These are phyloP conservation scores for Coniochaeta sp. DNA, from an alignment of 2,329 filamentous ascomycete species.

Conservation along the genomic window DNA sequence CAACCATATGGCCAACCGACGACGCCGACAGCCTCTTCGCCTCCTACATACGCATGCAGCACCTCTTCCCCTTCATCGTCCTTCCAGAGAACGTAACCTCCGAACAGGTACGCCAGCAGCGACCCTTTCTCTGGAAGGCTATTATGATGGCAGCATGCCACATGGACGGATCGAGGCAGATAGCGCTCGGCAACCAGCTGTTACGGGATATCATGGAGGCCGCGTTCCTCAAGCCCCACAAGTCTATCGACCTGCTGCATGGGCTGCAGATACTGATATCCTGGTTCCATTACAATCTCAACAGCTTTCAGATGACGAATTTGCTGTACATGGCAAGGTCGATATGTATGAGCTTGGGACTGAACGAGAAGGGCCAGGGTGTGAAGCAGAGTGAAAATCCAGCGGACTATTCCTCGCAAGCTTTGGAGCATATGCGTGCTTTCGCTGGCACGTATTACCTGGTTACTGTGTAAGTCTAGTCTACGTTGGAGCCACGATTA, in stretches of 20 bases:
- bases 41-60: constrained; percentile 26
- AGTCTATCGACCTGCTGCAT: constrained; percentile 40
- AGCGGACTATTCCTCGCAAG: constrained; percentile 17
- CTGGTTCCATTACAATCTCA: constrained; percentile 43
- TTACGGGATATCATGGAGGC: constrained; percentile 34
- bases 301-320: constrained; percentile 42
- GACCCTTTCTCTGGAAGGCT: constrained; percentile 42
- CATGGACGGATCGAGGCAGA: constrained; percentile 35
- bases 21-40: constrained; percentile 34
- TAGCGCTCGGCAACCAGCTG: constrained; percentile 34
- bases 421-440: constrained; percentile 37
- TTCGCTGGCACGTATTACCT: constrained; percentile 44
- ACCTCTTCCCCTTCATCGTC: constrained; percentile 38
- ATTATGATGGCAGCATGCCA: constrained; percentile 37
- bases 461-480: constrained; percentile 33
- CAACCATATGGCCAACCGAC: constrained; percentile 30
- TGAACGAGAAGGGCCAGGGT: constrained; percentile 20
- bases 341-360: constrained; percentile 34
- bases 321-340: constrained; percentile 40
- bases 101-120: constrained; percentile 25
- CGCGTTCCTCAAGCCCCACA: constrained; percentile 32
- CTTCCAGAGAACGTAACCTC: constrained; percentile 29
- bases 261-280: constrained; percentile 36
- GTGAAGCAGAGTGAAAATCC: constrained; percentile 10
- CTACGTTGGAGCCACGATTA: too few species aligned